A percentile compares a stretch with the other conserved stretches of the same genome.
phyloP scores from a whole-genome alignment of 1,139 yeast species.

The Debaryomyces nepalensis region DNA sequence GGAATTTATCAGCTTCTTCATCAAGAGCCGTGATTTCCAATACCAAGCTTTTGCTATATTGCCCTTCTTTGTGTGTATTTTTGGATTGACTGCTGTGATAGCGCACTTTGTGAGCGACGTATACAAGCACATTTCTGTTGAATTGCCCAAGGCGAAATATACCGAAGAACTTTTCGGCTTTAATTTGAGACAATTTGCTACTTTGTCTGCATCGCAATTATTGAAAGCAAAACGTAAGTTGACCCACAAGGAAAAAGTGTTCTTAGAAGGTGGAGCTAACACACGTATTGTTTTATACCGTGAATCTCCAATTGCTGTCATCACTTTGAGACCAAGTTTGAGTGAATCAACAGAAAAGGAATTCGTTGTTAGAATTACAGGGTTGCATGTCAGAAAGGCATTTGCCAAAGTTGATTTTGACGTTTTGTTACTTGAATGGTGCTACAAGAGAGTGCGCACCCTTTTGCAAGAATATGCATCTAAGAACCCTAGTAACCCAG shows the following conservation, averaged over 20 bases:
- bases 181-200: constrained; percentile 53
- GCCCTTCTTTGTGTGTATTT: constrained; percentile 30
- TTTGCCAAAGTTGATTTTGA: constrained; percentile 66
- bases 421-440: constrained; percentile 64
- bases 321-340: constrained; percentile 46
- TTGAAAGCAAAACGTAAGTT: constrained; percentile 27
- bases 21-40: constrained; percentile 30
- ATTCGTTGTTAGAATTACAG: constrained; percentile 55
- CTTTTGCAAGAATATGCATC: constrained; percentile 38
- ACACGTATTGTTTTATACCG: constrained; percentile 63
- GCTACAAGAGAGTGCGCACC: constrained; percentile 52
- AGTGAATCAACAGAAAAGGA: constrained; percentile 39
- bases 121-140: constrained; percentile 48
- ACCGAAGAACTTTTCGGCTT: constrained; percentile 55
- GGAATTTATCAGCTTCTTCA: constrained; percentile 36
- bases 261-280: constrained; percentile 43
- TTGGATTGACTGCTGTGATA: constrained; percentile 33
- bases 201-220: constrained; percentile 25
- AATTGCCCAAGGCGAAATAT: constrained; percentile 37
- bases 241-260: constrained; percentile 31
- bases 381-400: constrained; percentile 67
- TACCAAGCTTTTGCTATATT: constrained; percentile 31
- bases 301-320: constrained; percentile 68
- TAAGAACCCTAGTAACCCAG: constrained; percentile 27
- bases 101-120: constrained; percentile 47